Conservation (phyloP, 306 rosid genomes). For the Canavalia gladiata region DNA sequence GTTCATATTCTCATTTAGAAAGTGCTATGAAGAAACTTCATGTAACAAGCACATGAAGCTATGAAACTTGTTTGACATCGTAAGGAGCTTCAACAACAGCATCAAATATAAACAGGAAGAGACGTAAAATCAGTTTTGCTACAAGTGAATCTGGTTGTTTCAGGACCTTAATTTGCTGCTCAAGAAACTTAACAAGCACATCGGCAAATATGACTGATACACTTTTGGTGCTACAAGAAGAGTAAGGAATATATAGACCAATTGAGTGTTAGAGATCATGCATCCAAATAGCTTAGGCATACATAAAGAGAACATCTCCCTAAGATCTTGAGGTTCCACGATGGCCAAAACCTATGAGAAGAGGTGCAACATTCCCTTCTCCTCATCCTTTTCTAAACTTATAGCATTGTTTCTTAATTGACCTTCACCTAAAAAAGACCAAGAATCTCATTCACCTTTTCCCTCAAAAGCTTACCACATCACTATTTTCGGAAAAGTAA, state of each 20-base stretch:
- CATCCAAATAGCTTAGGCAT: slow-evolving; percentile 99
- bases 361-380: slow-evolving; percentile 92
- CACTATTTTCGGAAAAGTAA: too few species aligned
- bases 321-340: slow-evolving; percentile 98
- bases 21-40: slow-evolving; percentile 94
- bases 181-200: slow-evolving; percentile 93
- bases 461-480: too few species aligned
- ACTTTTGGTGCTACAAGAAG: slow-evolving; percentile 87
- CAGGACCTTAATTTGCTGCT: slow-evolving; percentile 83
- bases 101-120: slow-evolving; percentile 87
- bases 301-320: slow-evolving; percentile 99
- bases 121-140: slow-evolving; percentile 91
- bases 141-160: slow-evolving; percentile 90
- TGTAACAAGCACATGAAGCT: slow-evolving; percentile 92
- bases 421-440: too few species aligned
- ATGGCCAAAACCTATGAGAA: slow-evolving; percentile 95
- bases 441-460: too few species aligned
- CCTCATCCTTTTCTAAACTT: slow-evolving; percentile 84
- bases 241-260: slow-evolving; percentile 92
- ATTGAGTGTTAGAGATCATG: slow-evolving; percentile 91
- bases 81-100: slow-evolving; percentile 96
- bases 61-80: slow-evolving; percentile 95
- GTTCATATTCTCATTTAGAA: slow-evolving; percentile 93
- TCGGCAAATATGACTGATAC: slow-evolving; percentile 84
- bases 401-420: too few species aligned